Evolutionary conservation across 2,329 filamentous ascomycete species (phyloP).

Genomic region (Cladosporium sp.): DNA sequence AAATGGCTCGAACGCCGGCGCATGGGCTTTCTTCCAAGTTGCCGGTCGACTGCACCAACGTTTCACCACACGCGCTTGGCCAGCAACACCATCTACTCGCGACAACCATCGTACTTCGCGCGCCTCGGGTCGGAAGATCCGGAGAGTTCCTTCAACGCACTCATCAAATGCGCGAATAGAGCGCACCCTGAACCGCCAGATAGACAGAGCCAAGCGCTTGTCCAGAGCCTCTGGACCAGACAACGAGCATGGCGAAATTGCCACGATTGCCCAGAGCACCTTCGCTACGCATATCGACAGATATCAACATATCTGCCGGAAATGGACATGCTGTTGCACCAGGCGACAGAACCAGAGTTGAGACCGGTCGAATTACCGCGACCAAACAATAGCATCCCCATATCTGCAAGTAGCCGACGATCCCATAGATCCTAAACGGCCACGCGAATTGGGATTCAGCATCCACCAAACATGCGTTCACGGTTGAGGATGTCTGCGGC

Average conservation of each 20-base stretch:
- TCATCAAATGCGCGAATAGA: not conserved
- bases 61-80: constrained; percentile 3
- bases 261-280: not conserved
- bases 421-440: not conserved
- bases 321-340: not conserved
- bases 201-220: constrained; percentile 1
- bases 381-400: not conserved
- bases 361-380: constrained; percentile 4
- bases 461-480: constrained; percentile 6
- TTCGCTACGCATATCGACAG: not conserved
- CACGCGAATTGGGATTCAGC: not conserved
- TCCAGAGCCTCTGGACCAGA: not conserved
- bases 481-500: not conserved
- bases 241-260: not conserved
- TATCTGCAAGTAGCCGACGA: not conserved
- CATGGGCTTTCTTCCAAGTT: too few species aligned
- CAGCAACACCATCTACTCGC: not conserved
- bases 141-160: not conserved
- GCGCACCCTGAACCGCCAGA: not conserved
- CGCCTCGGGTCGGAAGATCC: not conserved
- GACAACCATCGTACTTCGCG: not conserved
- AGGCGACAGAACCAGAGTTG: not conserved
- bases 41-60: constrained; percentile 1
- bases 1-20: too few species aligned
- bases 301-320: not conserved